Percentiles rank a stretch among this genome's conserved stretches.
phyloP scores from a whole-genome alignment of 345 rosid genomes.

The Citropsis articulata region DNA sequence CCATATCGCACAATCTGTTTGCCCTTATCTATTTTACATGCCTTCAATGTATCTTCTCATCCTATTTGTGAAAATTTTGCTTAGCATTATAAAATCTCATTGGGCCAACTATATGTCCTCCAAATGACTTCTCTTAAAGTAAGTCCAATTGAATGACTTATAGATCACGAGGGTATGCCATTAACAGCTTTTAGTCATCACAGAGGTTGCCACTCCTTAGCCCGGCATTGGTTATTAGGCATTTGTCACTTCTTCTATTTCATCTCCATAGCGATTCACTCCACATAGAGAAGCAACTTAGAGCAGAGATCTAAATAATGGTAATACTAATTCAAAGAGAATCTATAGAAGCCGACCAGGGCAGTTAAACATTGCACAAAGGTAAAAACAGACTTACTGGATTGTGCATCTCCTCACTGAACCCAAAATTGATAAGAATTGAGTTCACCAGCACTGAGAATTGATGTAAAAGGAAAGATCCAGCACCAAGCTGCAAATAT shows the following conservation, averaged over 20 bases:
- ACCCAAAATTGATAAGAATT: slow-evolving; percentile 73
- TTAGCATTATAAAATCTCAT: not conserved
- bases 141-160: not conserved
- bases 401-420: slow-evolving; percentile 91
- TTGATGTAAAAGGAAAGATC: slow-evolving; percentile 78
- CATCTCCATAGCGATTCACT: not conserved
- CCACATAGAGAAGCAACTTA: not conserved
- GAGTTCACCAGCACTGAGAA: slow-evolving; percentile 71
- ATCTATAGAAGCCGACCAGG: not conserved
- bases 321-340: not conserved
- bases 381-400: slow-evolving; percentile 47
- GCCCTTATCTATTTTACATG: not conserved
- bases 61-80: not conserved
- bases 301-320: not conserved
- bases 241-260: not conserved
- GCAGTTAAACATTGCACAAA: not conserved
- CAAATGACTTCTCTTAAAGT: not conserved
- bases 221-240: not conserved
- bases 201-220: too few relatives aligned
- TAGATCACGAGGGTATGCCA: not conserved
- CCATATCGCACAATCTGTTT: not conserved
- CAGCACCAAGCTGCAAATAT: slow-evolving; percentile 71
- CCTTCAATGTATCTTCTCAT: not conserved
- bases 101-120: not conserved
- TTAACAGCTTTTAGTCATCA: too few relatives aligned